Conservation (phyloP, 176 grass and related monocot species). For the Zizania latifolia region DNA sequence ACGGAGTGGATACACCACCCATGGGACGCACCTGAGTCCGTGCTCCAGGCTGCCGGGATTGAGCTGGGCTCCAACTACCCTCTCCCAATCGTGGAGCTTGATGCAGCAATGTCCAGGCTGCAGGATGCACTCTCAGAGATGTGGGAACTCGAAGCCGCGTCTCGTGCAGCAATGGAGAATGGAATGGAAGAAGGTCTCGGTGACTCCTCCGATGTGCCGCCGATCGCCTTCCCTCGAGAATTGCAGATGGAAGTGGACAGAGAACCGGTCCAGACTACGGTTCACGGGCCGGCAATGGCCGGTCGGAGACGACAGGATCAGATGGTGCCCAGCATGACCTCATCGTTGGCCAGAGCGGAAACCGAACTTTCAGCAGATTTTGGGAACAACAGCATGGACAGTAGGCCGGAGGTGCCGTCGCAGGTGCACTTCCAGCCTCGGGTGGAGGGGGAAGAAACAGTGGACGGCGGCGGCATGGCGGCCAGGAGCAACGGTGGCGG, state of each 20-base stretch:
- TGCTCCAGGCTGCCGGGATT: conserved; percentile 85
- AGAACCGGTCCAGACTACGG: conserved; percentile 14
- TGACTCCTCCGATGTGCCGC: conserved; percentile 71
- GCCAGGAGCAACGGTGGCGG: conserved; percentile 28
- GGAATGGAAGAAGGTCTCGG: conserved; percentile 96
- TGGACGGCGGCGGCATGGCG: conserved; percentile 5
- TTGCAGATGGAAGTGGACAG: conserved; percentile 74
- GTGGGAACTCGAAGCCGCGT: conserved; percentile 89
- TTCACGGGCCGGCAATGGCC: conserved; percentile 9
- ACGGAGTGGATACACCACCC: conserved; percentile 99
- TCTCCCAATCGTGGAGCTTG: conserved; percentile 66
- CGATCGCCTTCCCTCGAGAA: conserved; percentile 59
- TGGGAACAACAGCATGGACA: conserved; percentile 40
- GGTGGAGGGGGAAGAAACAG: conserved; percentile 32
- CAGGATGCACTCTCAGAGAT: conserved; percentile 73
- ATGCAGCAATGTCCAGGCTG: conserved; percentile 66
- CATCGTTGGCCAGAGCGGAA: conserved; percentile 59
- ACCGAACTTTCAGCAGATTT: conserved; percentile 67
- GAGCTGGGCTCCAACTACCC: conserved; percentile 98
- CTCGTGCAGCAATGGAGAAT: conserved; percentile 73
- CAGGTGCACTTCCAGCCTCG: conserved; percentile 30
- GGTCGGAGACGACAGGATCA: conserved; percentile 61
- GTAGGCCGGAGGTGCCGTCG: conserved; percentile 66
- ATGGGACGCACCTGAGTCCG: conserved; percentile 82
- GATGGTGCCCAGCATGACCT: conserved; percentile 94